phyloP scores from a whole-genome alignment of 352 stramenopile genomes.

The Pythium aristosporum region DNA sequence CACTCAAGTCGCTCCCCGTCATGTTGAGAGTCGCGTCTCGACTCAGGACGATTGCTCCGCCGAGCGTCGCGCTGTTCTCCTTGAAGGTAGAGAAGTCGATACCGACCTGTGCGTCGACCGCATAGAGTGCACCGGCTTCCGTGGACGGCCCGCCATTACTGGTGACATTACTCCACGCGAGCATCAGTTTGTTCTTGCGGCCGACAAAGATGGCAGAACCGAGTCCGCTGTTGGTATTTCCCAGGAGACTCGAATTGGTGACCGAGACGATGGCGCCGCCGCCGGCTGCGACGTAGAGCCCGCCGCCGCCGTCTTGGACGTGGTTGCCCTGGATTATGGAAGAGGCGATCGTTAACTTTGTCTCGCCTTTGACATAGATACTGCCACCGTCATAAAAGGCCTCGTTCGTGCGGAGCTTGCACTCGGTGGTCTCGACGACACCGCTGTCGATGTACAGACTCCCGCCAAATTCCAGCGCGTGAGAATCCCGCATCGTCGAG shows the following conservation, averaged over 20 bases:
- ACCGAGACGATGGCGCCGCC: conserved; percentile 28
- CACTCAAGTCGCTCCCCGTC: conserved; percentile 17
- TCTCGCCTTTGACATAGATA: conserved; percentile 43
- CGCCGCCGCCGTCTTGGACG: conserved; percentile 47
- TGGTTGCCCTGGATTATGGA: conserved; percentile 33
- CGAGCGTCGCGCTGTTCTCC: conserved; percentile 36
- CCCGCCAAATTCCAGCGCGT: conserved; percentile 53
- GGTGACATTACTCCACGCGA: conserved; percentile 28
- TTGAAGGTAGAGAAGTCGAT: conserved; percentile 31
- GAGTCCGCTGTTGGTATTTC: conserved; percentile 48
- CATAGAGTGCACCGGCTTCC: conserved; percentile 48
- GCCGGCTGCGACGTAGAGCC: conserved; percentile 44
- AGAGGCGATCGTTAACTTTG: conserved; percentile 25
- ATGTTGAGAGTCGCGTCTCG: conserved; percentile 36
- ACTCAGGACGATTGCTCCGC: conserved; percentile 51
- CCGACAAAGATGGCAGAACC: conserved; percentile 55
- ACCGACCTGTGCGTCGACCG: conserved; percentile 36
- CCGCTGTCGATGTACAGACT: conserved; percentile 38
- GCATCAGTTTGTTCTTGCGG: conserved; percentile 41
- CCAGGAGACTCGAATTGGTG: conserved; percentile 32
- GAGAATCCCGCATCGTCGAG: conserved; percentile 34
- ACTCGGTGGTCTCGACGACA: conserved; percentile 25
- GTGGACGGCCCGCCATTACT: conserved; percentile 38
- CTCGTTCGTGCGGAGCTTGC: conserved; percentile 38
- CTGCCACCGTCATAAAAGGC: conserved; percentile 63